A percentile compares a stretch with the other conserved stretches of the same genome.
Evolutionary conservation across 2,329 filamentous ascomycete species (phyloP).

Genomic region (Diaporthe humulicola): DNA sequence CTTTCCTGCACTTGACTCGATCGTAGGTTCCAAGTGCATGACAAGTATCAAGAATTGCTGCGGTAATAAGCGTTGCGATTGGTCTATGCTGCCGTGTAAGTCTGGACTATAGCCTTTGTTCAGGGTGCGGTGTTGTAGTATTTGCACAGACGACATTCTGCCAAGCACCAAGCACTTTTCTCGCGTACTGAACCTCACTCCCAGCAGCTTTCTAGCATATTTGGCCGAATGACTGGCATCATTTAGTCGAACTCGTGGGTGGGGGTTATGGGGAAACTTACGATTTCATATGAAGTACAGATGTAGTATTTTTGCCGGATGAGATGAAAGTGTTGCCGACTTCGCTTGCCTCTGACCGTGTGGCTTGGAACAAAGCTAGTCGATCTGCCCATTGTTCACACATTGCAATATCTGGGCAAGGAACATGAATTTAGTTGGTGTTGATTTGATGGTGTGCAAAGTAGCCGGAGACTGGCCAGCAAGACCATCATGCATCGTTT

Average conservation of each 20-base stretch:
- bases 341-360: not conserved
- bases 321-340: not conserved
- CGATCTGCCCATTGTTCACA: not conserved
- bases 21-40: not conserved
- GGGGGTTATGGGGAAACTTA: not conserved
- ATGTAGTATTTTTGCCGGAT: not conserved
- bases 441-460: too few relatives aligned
- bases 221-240: not conserved
- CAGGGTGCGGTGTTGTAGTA: not conserved
- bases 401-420: not conserved
- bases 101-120: too few relatives aligned
- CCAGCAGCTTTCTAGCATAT: not conserved
- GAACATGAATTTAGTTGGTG: not conserved
- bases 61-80: not conserved
- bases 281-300: conserved; percentile 2
- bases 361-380: not conserved
- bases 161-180: not conserved
- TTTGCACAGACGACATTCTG: not conserved
- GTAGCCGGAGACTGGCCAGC: too few relatives aligned
- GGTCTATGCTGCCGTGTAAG: not conserved
- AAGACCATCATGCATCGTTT: too few relatives aligned
- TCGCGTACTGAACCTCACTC: not conserved
- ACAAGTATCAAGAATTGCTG: not conserved
- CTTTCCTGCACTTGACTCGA: not conserved
- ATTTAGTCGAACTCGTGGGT: not conserved